Evolutionary conservation across 805 yeast genomes (phyloP).

Genomic region (Candida nanaspora): DNA sequence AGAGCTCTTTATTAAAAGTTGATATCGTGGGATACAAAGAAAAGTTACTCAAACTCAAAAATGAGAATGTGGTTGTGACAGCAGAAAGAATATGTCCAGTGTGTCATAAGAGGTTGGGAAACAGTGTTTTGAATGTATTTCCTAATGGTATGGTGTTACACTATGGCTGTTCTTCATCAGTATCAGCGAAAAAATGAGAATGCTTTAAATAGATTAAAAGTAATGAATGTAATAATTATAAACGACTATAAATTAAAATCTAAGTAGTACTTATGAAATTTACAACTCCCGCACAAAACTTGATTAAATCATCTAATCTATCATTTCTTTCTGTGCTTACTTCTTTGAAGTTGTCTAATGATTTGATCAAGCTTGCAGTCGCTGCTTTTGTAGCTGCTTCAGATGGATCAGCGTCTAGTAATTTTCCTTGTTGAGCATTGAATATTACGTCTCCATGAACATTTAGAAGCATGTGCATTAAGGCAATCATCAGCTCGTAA

Average conservation of each 20-base stretch:
- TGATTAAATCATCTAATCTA: slow-evolving; percentile 57
- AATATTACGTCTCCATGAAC: slow-evolving; percentile 76
- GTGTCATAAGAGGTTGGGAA: slow-evolving; percentile 52
- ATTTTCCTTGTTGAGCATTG: slow-evolving; percentile 10
- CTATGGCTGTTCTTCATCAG: slow-evolving; percentile 40
- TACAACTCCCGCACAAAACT: slow-evolving; percentile 77
- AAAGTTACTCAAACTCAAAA: slow-evolving; percentile 22
- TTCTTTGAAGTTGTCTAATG: slow-evolving; percentile 41
- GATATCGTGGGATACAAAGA: slow-evolving; percentile 39
- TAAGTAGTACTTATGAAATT: slow-evolving; percentile 46
- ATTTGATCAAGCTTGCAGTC: slow-evolving; percentile 29
- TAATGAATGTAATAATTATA: not conserved
- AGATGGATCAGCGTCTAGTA: slow-evolving; percentile 6
- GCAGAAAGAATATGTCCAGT: slow-evolving; percentile 46
- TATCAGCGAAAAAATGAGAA: not conserved
- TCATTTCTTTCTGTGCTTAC: slow-evolving; percentile 34
- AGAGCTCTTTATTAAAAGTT: slow-evolving; percentile 45
- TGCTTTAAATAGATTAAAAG: not conserved
- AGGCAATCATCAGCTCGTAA: slow-evolving; percentile 76
- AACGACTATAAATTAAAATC: not conserved
- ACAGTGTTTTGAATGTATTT: slow-evolving; percentile 41
- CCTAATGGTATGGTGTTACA: slow-evolving; percentile 43
- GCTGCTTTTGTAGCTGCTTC: slow-evolving; percentile 26
- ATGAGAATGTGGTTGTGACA: slow-evolving; percentile 27
- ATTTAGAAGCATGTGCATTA: slow-evolving; percentile 65